These are phyloP conservation scores for Aspergillus incahuasiensis DNA, from an alignment of 495 filamentous ascomycete genomes.

Conservation along the genomic window DNA sequence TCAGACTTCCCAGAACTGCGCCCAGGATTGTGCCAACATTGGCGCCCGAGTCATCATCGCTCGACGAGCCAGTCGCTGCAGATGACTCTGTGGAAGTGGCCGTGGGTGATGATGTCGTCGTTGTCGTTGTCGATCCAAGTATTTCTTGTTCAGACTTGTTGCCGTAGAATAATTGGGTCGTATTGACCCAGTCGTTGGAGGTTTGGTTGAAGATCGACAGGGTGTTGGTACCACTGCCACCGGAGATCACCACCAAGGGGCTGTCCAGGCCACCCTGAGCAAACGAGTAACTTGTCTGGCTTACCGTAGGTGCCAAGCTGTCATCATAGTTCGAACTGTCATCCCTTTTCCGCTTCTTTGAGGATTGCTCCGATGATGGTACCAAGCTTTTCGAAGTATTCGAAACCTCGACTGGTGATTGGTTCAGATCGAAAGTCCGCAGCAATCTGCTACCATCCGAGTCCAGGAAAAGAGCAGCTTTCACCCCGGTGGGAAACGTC, in stretches of 20 bases:
- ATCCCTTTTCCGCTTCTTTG: conserved; percentile 40
- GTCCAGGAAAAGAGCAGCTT: conserved; percentile 59
- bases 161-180: conserved; percentile 58
- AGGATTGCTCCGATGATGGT: conserved; percentile 26
- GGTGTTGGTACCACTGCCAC: conserved; percentile 57
- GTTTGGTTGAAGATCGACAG: conserved; percentile 78
- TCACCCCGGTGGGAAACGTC: conserved; percentile 53
- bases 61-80: conserved; percentile 27
- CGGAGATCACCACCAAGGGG: conserved; percentile 65
- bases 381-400: too few relatives aligned
- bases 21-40: conserved; percentile 62
- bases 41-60: conserved; percentile 20
- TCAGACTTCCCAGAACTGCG: conserved; percentile 71
- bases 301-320: conserved; percentile 60
- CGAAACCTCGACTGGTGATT: conserved; percentile 51
- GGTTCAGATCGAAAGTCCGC: conserved; percentile 71
- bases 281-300: conserved; percentile 58
- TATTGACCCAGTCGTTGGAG: conserved; percentile 76
- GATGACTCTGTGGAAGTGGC: conserved; percentile 35
- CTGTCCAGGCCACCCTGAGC: conserved; percentile 47
- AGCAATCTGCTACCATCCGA: conserved; percentile 81
- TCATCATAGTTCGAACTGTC: conserved; percentile 73
- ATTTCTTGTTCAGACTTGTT: conserved; percentile 33
- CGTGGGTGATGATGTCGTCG: conserved; percentile 30
- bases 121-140: conserved; percentile 20